These are phyloP conservation scores for Paecilomyces variotii DNA, from an alignment of 2,329 filamentous ascomycete genomes.

Conservation along the genomic window DNA sequence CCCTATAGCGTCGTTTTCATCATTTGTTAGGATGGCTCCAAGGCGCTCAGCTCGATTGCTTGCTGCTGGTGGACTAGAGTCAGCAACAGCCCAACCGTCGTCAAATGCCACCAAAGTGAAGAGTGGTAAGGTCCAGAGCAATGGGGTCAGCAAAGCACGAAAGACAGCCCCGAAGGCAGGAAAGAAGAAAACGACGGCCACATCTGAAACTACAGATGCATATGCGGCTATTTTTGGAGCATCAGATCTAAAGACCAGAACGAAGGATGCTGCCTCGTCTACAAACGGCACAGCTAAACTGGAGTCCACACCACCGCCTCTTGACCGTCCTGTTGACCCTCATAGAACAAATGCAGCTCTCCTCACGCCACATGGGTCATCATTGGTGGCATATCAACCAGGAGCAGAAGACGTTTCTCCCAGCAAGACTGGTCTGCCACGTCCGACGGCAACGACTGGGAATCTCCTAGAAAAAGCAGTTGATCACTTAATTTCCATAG, in stretches of 20 bases:
- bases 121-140: constrained; percentile 15
- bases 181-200: constrained; percentile 3
- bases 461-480: constrained; percentile 69
- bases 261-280: constrained; percentile 8
- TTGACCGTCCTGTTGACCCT: constrained; percentile 39
- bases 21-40: constrained; percentile 38
- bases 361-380: constrained; percentile 40
- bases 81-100: constrained; percentile 10
- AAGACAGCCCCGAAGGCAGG: constrained; percentile 9
- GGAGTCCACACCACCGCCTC: constrained; percentile 36
- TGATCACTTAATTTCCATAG: constrained; percentile 63
- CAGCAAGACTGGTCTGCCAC: constrained; percentile 30
- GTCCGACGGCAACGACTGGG: constrained; percentile 53
- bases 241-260: constrained; percentile 24
- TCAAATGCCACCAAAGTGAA: constrained; percentile 14
- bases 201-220: constrained; percentile 1
- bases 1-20: neutral
- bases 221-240: neutral
- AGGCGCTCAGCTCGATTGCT: constrained; percentile 45
- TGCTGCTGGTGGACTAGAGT: constrained; percentile 15
- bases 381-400: constrained; percentile 41
- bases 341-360: constrained; percentile 41
- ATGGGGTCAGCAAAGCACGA: constrained; percentile 22
- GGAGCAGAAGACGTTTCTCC: constrained; percentile 29
- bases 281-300: constrained; percentile 33